phyloP scores from a whole-genome alignment of 352 stramenopile species.

The Pythium angustatum region DNA sequence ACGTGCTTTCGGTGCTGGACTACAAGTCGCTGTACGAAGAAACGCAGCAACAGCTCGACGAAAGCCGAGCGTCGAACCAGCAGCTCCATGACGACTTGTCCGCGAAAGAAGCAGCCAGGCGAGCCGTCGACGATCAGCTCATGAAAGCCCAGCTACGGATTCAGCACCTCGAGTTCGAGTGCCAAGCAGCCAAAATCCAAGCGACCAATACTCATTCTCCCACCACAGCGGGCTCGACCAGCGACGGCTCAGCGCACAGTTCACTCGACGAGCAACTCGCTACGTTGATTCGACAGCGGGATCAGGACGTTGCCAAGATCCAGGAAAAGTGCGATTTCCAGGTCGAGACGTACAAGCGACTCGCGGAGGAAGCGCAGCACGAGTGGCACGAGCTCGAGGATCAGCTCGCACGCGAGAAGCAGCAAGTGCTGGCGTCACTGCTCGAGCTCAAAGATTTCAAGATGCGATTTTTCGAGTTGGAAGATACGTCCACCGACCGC shows the following conservation, averaged over 20 bases:
- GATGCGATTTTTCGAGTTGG: constrained; percentile 60
- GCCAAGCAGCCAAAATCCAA: constrained; percentile 38
- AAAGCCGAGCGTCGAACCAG: constrained; percentile 17
- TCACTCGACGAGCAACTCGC: constrained; percentile 33
- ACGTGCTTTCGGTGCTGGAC: constrained; percentile 63
- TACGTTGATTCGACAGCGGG: constrained; percentile 43
- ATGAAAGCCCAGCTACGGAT: constrained; percentile 57
- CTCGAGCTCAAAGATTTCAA: constrained; percentile 81
- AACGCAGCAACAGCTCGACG: constrained; percentile 51
- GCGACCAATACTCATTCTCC: not conserved
- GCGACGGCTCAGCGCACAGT: not conserved
- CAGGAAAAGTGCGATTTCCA: constrained; percentile 59
- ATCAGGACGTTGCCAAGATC: constrained; percentile 42
- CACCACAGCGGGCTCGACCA: not conserved
- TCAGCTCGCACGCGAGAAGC: constrained; percentile 55
- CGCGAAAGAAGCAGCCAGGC: constrained; percentile 14
- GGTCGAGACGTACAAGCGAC: constrained; percentile 61
- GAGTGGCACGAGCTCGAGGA: constrained; percentile 78
- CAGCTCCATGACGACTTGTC: constrained; percentile 16
- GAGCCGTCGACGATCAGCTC: constrained; percentile 40
- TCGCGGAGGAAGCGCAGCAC: constrained; percentile 55
- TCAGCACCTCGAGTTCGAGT: constrained; percentile 68
- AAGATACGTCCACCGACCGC: constrained; percentile 57
- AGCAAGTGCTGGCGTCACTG: constrained; percentile 48
- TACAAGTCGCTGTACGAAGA: constrained; percentile 71